Percentiles rank a stretch among this genome's conserved stretches.
These are phyloP conservation scores for Colletotrichum liaoningense DNA, from an alignment of 2,329 filamentous ascomycete species.

Conservation along the genomic window DNA sequence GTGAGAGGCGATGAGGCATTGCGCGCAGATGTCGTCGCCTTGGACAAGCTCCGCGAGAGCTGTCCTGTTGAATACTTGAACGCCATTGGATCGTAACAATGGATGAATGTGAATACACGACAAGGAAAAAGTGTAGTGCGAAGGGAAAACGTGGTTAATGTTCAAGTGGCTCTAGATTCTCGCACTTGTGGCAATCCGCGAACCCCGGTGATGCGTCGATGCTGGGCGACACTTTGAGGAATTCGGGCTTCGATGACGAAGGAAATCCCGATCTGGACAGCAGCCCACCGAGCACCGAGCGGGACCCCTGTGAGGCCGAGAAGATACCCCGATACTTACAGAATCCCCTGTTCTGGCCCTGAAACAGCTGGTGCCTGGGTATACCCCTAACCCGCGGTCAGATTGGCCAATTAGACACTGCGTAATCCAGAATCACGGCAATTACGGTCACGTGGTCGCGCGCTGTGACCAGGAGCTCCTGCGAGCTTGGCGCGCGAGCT, in stretches of 20 bases:
- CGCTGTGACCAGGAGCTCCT: slow-evolving; percentile 3
- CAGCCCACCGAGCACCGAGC: slow-evolving; percentile 14
- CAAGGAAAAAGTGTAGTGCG: neutral
- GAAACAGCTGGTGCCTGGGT: neutral
- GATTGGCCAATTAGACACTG: slow-evolving; percentile 15
- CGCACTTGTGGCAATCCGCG: slow-evolving; percentile 23
- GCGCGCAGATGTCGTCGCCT: slow-evolving; percentile 34
- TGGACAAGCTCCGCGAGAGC: slow-evolving; percentile 46
- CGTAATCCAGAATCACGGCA: slow-evolving; percentile 16
- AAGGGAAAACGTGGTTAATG: neutral
- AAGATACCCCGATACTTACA: slow-evolving; percentile 3
- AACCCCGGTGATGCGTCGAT: slow-evolving; percentile 21
- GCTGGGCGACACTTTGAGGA: slow-evolving; percentile 9
- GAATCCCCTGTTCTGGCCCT: fast-evolving
- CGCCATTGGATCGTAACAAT: slow-evolving; percentile 46
- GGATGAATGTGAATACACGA: neutral
- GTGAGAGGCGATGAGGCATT: slow-evolving; percentile 29
- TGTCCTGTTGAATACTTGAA: slow-evolving; percentile 51
- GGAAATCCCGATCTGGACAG: slow-evolving; percentile 33
- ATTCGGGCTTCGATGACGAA: slow-evolving; percentile 33
- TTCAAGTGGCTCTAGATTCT: slow-evolving; percentile 7
- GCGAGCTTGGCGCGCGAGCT: neutral
- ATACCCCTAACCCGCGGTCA: neutral
- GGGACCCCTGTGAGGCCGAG: slow-evolving; percentile 19
- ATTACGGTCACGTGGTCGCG: slow-evolving; percentile 32